phyloP scores from a whole-genome alignment of 129 eudicot genomes.

The Dittrichia graveolens region DNA sequence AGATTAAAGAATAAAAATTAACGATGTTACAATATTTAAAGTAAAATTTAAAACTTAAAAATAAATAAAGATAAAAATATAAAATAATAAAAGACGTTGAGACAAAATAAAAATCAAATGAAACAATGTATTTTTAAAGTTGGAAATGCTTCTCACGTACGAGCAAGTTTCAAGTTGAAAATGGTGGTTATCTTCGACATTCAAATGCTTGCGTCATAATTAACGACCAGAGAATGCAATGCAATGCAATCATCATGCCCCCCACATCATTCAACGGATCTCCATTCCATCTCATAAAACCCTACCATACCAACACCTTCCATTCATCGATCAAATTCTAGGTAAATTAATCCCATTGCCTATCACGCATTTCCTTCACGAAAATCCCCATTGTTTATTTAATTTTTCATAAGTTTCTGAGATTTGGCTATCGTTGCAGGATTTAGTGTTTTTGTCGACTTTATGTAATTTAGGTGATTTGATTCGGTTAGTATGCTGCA shows the following conservation, averaged over 20 bases:
- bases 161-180: constrained; percentile 13
- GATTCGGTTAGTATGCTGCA: constrained; percentile 60
- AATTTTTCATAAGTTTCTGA: not conserved
- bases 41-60: too few relatives aligned
- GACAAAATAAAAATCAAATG: too few relatives aligned
- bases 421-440: constrained; percentile 16
- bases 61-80: too few relatives aligned
- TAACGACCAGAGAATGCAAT: constrained; percentile 12
- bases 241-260: constrained; percentile 22
- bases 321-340: constrained; percentile 33
- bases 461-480: constrained; percentile 26
- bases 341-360: not conserved
- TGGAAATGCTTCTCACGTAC: constrained; percentile 11
- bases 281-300: constrained; percentile 35
- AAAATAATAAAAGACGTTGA: too few relatives aligned
- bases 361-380: constrained; percentile 18
- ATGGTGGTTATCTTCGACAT: constrained; percentile 33
- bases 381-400: constrained; percentile 2
- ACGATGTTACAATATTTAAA: too few relatives aligned
- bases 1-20: too few relatives aligned
- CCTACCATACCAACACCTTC: constrained; percentile 29
- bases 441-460: constrained; percentile 21
- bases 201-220: constrained; percentile 33
- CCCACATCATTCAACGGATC: constrained; percentile 14
- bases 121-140: too few relatives aligned